phyloP scores from a whole-genome alignment of 176 grass and related monocot genomes.

The Elymus sibiricus region DNA sequence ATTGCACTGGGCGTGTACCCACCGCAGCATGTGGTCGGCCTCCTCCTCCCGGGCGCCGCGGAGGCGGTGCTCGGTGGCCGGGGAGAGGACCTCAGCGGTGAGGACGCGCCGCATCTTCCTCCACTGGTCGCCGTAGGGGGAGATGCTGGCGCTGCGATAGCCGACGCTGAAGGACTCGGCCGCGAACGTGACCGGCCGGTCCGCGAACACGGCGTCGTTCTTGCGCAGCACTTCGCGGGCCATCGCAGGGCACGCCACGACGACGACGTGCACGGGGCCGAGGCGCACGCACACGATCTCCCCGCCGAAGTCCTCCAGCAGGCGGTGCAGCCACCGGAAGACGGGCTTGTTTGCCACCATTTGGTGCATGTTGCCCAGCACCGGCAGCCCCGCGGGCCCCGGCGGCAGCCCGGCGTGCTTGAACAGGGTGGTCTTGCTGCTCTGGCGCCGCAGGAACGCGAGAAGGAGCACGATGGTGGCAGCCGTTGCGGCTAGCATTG shows the following conservation, averaged over 20 bases:
- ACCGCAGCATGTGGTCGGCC: slow-evolving; percentile 45
- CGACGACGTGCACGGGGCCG: slow-evolving; percentile 37
- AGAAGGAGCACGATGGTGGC: background rate
- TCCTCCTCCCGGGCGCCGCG: slow-evolving; percentile 3
- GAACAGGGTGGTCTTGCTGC: background rate
- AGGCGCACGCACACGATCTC: slow-evolving; percentile 53
- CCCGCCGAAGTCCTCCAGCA: background rate
- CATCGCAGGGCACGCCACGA: slow-evolving; percentile 37
- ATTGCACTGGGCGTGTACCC: background rate
- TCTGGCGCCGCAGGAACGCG: background rate
- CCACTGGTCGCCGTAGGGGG: slow-evolving; percentile 58
- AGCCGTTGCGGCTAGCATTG: background rate
- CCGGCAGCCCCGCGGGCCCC: slow-evolving; percentile 19
- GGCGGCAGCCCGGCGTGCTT: slow-evolving; percentile 19
- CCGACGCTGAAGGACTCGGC: slow-evolving; percentile 25
- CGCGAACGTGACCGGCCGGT: slow-evolving; percentile 44
- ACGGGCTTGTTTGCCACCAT: slow-evolving; percentile 41
- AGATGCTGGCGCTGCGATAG: slow-evolving; percentile 33
- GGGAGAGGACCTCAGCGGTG: slow-evolving; percentile 27
- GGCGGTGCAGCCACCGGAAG: slow-evolving; percentile 47
- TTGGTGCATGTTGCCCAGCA: slow-evolving; percentile 43
- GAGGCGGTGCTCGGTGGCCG: slow-evolving; percentile 23
- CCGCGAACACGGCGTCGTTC: slow-evolving; percentile 54
- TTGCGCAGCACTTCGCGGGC: slow-evolving; percentile 48
- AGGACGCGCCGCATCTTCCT: slow-evolving; percentile 61